A percentile compares a stretch with the other conserved stretches of the same genome.
Conservation (phyloP, 2,329 filamentous ascomycete species). For the Sclerotinia trifoliorum region DNA sequence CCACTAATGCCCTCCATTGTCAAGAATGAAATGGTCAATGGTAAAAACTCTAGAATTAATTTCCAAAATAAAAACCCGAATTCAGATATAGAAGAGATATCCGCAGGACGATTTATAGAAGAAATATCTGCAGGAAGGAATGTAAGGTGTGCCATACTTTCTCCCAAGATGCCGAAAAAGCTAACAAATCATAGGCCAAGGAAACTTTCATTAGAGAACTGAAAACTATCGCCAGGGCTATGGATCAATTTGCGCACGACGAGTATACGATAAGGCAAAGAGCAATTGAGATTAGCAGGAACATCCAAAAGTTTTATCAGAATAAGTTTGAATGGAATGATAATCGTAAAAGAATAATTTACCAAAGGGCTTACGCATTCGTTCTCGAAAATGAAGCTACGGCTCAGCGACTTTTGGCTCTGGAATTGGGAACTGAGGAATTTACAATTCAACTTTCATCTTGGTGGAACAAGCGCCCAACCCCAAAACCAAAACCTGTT, state of each 20-base stretch:
- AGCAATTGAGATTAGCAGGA: background rate
- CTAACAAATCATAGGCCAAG: constrained; percentile 2
- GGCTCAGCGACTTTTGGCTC: background rate
- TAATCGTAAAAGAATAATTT: background rate
- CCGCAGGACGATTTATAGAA: background rate
- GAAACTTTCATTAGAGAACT: background rate
- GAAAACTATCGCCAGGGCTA: background rate
- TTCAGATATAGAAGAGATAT: constrained; percentile 8
- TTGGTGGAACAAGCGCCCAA: background rate
- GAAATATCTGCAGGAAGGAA: background rate
- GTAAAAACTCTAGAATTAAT: background rate
- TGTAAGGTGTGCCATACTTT: background rate
- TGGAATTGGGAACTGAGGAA: background rate
- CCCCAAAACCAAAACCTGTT: background rate
- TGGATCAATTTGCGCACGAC: background rate
- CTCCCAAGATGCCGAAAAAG: background rate
- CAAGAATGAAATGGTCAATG: constrained; percentile 4
- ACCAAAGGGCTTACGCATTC: background rate
- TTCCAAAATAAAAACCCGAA: background rate
- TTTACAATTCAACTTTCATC: background rate
- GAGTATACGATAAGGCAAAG: background rate
- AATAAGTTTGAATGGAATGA: background rate
- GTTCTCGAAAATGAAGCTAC: background rate
- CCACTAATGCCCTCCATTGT: background rate
- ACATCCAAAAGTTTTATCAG: background rate